Evolutionary conservation across 305 asterid species (phyloP).

Genomic region (Fraxinus baroniana): DNA sequence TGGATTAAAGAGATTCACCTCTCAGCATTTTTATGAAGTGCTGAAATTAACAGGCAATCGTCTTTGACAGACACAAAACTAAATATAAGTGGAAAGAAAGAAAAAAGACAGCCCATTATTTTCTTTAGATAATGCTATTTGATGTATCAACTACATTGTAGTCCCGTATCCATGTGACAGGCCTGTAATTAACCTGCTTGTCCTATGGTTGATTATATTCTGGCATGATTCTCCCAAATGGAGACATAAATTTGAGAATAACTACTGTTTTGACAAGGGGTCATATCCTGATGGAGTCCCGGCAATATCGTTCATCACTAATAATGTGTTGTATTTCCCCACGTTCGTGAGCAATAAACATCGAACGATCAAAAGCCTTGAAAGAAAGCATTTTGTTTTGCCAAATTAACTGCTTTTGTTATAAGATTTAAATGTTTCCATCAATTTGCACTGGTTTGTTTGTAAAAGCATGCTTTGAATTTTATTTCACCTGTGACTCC

Average conservation of each 20-base stretch:
- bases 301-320: not conserved
- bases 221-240: not conserved
- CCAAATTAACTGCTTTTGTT: not conserved
- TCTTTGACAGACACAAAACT: not conserved
- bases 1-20: not conserved
- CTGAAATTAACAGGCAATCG: not conserved
- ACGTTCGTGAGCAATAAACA: not conserved
- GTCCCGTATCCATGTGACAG: not conserved
- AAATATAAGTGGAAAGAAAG: not conserved
- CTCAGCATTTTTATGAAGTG: constrained; percentile 4
- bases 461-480: constrained; percentile 4
- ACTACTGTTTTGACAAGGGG: not conserved
- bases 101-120: not conserved
- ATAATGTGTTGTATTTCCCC: not conserved
- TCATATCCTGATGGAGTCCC: constrained; percentile 9
- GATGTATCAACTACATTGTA: not conserved
- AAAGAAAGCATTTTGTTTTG: not conserved
- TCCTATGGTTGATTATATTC: not conserved
- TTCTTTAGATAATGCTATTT: not conserved
- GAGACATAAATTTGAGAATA: not conserved
- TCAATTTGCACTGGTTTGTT: constrained; percentile 3
- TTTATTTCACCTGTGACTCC: not conserved
- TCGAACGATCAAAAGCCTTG: constrained; percentile 3
- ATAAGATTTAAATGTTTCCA: not conserved
- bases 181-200: not conserved